Evolutionary conservation across 768 basidiomycete species (phyloP), one percentile per base, ranked within the genome.

Genomic region (Leucocoprinus birnbaumii): DNA sequence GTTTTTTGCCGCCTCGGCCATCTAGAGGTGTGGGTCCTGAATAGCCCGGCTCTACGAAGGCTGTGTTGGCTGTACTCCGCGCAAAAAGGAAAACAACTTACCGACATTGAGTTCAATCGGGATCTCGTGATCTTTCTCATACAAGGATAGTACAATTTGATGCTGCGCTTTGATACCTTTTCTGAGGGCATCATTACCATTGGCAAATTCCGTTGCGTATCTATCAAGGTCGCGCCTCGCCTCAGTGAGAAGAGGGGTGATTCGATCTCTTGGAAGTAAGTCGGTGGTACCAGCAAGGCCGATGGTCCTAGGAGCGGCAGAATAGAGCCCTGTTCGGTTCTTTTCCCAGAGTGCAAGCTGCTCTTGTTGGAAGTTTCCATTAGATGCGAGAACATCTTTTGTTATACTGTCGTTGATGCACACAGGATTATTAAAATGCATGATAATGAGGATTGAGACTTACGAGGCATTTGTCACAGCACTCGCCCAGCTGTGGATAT

Each of bases 401-500:
- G 68, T 71, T 1, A 68, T 38, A 0, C 70, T 70, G 38, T 3
- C 26, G 14, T 31, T 31, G 11, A 31, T 34, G 13, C 41, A 35
- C 37, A 6, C 24, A 22, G 7, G 44, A 27, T 26, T 27, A 8
- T 48, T 40, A 2, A 11, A 8, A 38, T 25, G 25, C 16, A 51
- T 24, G 34, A 5, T 40, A 16, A 21, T 24, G n/a, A 8, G 7
- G 50, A 31, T 35, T 9, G 22, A 1, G 10, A 48, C 65, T 11
- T 56, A 70, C 69, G 63, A 63, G 21, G 63, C 62, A 19, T 68
- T 70, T 1, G 71, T 68, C 53, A 68, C 68, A 0, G 64, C 61
- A 47, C 67, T 72, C 1, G 66, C 67, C 64, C 66, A 72, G 37
- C 68, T 65, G 53, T 71, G 68, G 31, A 70, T 66, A 46, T 70